Evolutionary conservation across 176 grass and related monocot species (phyloP).

Genomic region (Phyllostachys edulis): DNA sequence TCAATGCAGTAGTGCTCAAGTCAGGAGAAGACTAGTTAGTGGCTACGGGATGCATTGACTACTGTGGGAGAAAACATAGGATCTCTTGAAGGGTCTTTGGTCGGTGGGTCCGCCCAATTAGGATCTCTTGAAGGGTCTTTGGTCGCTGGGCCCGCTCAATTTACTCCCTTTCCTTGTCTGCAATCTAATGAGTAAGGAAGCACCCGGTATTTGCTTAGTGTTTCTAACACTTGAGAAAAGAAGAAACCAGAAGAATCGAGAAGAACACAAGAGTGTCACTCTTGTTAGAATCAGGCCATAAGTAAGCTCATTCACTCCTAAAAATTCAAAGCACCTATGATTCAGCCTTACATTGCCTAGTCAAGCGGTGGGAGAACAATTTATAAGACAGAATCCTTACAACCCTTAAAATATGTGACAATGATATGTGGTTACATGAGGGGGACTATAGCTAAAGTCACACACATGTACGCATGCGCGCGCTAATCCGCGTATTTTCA

Average conservation of each 20-base stretch:
- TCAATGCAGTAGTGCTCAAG: background rate
- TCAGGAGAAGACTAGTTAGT: background rate
- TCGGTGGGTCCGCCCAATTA: no score
- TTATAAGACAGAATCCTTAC: no score
- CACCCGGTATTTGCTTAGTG: background rate
- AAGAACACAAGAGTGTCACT: background rate
- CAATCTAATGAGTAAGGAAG: background rate
- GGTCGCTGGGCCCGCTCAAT: background rate
- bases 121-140: background rate
- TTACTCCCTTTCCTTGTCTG: slow-evolving; percentile 7
- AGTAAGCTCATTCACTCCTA: no score
- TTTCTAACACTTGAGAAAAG: background rate
- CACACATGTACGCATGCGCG: no score
- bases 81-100: slow-evolving; percentile 16
- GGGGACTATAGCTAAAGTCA: no score
- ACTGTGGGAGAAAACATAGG: background rate
- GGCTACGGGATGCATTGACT: slow-evolving; percentile 26
- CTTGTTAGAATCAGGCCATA: no score
- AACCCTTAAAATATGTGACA: no score
- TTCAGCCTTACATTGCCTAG: no score
- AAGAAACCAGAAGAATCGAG: background rate
- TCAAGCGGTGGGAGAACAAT: no score
- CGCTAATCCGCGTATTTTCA: no score
- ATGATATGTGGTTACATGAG: no score
- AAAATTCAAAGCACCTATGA: no score